A percentile compares a stretch with the other conserved stretches of the same genome.
phyloP scores from a whole-genome alignment of 257 asterid genomes.

The Cynanchum wilfordii region DNA sequence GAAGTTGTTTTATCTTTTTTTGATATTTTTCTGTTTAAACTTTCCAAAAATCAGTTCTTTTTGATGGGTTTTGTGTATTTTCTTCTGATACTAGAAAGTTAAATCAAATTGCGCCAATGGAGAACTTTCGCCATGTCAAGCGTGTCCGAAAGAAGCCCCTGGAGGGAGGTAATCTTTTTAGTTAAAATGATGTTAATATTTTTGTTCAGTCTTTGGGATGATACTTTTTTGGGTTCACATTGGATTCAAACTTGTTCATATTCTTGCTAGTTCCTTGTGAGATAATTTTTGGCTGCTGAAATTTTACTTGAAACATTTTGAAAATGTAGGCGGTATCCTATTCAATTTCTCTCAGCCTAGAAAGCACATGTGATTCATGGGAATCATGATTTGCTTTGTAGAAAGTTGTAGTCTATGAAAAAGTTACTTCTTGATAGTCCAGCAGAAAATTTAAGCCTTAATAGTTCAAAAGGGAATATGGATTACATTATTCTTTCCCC shows the following conservation, averaged over 20 bases:
- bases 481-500: not conserved
- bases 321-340: not conserved
- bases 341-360: too few species aligned
- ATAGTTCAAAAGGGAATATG: not conserved
- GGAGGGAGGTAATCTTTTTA: conserved; percentile 46
- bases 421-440: not conserved
- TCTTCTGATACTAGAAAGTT: conserved; percentile 49
- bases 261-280: not conserved
- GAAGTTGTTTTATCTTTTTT: not conserved
- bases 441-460: not conserved
- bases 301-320: not conserved
- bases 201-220: not conserved
- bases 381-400: not conserved
- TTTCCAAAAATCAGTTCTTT: not conserved
- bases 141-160: conserved; percentile 54
- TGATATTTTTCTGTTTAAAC: not conserved
- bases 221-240: not conserved
- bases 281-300: not conserved
- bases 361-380: not conserved
- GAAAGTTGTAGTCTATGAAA: not conserved
- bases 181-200: not conserved
- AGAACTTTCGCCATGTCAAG: conserved; percentile 88
- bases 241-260: too few species aligned
- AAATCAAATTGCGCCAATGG: conserved; percentile 72
- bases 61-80: not conserved